Conservation (phyloP, 2,329 filamentous ascomycete species). For the Aspergillus sclerotialis region DNA sequence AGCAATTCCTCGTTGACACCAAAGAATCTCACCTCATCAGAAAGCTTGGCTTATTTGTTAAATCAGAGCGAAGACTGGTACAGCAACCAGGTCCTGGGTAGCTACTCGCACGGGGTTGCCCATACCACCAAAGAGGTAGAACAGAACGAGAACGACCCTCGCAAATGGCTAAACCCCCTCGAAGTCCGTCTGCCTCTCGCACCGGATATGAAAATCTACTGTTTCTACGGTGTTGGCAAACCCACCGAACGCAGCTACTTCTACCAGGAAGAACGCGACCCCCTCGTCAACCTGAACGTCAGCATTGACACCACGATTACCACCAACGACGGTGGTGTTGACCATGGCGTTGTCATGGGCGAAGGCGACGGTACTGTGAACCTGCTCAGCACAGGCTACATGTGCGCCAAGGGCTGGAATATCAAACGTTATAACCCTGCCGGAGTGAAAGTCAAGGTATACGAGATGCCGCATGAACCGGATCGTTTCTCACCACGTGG, state of each 20-base stretch:
- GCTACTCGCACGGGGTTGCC: conserved; percentile 85
- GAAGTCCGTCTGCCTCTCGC: conserved; percentile 82
- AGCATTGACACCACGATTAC: conserved; percentile 48
- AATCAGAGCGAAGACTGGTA: conserved; percentile 83
- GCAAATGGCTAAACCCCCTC: conserved; percentile 95
- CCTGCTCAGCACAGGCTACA: conserved; percentile 84
- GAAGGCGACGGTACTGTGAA: conserved; percentile 96
- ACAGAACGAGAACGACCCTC: conserved; percentile 65
- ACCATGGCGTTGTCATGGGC: conserved; percentile 90
- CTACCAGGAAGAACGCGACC: conserved; percentile 67
- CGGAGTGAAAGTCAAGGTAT: conserved; percentile 70
- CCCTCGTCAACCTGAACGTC: conserved; percentile 49
- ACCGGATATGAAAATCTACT: conserved; percentile 88
- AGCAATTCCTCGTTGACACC: conserved; percentile 55
- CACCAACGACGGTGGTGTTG: conserved; percentile 42
- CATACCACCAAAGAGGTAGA: conserved; percentile 74
- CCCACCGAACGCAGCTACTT: conserved; percentile 89
- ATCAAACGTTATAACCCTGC: conserved; percentile 92
- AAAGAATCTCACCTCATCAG: conserved; percentile 71
- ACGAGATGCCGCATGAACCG: conserved; percentile 95
- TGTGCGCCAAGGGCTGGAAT: conserved; percentile 93
- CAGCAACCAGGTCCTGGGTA: conserved; percentile 59
- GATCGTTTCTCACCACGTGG: conserved; percentile 81
- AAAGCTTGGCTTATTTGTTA: conserved; percentile 71
- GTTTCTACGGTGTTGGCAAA: conserved; percentile 93